These are phyloP conservation scores for Boletus pseudopeckii DNA, from an alignment of 768 basidiomycete species.

Conservation along the genomic window DNA sequence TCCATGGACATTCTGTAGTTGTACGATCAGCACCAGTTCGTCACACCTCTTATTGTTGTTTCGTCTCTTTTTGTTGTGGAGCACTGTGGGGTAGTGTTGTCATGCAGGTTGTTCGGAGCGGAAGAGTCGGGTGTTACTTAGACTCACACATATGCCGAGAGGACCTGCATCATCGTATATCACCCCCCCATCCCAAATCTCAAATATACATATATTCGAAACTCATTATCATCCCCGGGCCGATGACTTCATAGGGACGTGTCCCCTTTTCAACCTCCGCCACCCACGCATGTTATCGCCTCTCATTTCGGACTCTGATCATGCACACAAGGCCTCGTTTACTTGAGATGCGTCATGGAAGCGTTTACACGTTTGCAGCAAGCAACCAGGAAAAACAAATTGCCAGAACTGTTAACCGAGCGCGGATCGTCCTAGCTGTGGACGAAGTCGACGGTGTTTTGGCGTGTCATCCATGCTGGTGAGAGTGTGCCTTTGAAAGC, in stretches of 20 bases:
- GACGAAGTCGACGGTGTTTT: too few species aligned
- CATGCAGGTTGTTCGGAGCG: conserved; percentile 25
- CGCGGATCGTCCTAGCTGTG: conserved; percentile 13
- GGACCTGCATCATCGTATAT: conserved; percentile 32
- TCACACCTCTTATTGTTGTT: conserved; percentile 10
- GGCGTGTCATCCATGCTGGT: too few species aligned
- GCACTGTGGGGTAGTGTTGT: conserved; percentile 12
- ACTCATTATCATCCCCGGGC: conserved; percentile 10
- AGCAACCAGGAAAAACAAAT: neutral
- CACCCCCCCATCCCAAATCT: conserved; percentile 2
- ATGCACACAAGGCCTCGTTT: too few species aligned
- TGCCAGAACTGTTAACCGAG: conserved; percentile 1
- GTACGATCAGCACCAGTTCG: conserved; percentile 23
- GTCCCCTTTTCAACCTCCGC: conserved; percentile 10
- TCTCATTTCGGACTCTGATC: conserved; percentile 29
- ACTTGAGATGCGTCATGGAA: too few species aligned
- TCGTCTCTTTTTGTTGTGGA: conserved; percentile 8
- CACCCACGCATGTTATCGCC: neutral
- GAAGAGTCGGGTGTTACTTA: conserved; percentile 18
- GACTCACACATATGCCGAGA: conserved; percentile 20
- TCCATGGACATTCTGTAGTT: conserved; percentile 23
- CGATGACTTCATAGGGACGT: conserved; percentile 24
- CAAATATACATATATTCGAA: conserved; percentile 8
- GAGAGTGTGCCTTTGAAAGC: too few species aligned
- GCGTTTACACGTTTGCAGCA: too few species aligned